phyloP scores from a whole-genome alignment of 768 basidiomycete genomes.

The Leccinum subgranulosum region DNA sequence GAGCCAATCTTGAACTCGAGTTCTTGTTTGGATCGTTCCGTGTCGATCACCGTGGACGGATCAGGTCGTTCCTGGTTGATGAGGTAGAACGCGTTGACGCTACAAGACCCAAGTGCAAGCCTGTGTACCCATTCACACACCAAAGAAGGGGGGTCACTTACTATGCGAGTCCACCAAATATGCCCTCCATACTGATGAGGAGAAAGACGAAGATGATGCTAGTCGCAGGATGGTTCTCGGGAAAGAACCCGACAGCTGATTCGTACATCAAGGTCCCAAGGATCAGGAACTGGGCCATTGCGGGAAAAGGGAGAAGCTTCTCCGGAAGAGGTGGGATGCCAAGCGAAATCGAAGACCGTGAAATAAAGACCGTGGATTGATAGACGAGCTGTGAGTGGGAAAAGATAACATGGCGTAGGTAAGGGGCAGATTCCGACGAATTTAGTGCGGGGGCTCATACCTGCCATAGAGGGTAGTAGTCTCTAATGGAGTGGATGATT shows the following conservation, averaged over 20 bases:
- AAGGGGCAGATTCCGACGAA: conserved; percentile 1
- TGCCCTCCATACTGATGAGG: conserved; percentile 83
- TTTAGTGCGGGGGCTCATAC: conserved; percentile 35
- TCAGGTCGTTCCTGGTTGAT: conserved; percentile 71
- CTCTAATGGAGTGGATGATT: conserved; percentile 80
- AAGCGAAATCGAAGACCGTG: conserved; percentile 85
- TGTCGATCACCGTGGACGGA: conserved; percentile 42
- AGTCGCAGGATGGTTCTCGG: conserved; percentile 37
- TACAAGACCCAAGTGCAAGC: conserved; percentile 25
- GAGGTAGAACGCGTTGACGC: conserved; percentile 84
- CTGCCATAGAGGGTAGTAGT: conserved; percentile 97
- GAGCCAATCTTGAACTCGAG: conserved; percentile 89
- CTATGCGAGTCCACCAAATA: conserved; percentile 94
- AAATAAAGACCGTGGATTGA: conserved; percentile 89
- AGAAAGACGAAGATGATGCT: conserved; percentile 66
- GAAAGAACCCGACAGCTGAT: conserved; percentile 66
- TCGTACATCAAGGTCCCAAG: conserved; percentile 62
- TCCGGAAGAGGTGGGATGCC: conserved; percentile 77
- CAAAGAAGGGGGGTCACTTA: conserved; percentile 34
- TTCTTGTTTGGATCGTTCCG: conserved; percentile 67
- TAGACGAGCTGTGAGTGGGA: conserved; percentile 60
- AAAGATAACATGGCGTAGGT: neutral
- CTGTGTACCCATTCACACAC: neutral
- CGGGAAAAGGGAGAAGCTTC: conserved; percentile 67
- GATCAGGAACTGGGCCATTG: conserved; percentile 65